Evolutionary conservation across 176 grass and related monocot genomes (phyloP).

Genomic region (Oropetium thomaeum): DNA sequence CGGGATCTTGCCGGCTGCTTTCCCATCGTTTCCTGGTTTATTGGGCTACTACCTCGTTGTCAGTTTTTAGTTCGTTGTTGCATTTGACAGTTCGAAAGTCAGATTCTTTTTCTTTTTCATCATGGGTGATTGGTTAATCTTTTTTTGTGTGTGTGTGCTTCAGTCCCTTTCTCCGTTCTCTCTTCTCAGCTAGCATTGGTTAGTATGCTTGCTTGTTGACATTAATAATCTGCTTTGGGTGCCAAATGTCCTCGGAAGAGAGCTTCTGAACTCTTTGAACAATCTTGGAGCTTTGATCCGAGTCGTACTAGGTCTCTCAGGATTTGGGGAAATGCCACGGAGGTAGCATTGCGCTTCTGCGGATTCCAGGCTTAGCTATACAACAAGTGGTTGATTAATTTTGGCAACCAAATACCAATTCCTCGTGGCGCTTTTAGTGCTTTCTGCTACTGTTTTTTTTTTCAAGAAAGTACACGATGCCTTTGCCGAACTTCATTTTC

Average conservation of each 20-base stretch:
- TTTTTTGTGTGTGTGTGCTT: background rate
- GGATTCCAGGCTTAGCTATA: conserved; percentile 13
- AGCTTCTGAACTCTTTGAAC: background rate
- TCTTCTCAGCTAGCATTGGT: background rate
- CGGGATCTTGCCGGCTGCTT: conserved; percentile 23
- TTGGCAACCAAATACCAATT: conserved; percentile 11
- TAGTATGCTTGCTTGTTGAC: background rate
- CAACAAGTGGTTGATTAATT: conserved; percentile 19
- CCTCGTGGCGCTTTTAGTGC: background rate
- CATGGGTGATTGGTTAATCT: background rate
- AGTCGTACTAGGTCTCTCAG: background rate
- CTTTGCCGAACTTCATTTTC: conserved; percentile 41
- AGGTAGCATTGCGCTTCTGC: conserved; percentile 3
- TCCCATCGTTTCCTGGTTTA: background rate
- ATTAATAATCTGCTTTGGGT: conserved; percentile 13
- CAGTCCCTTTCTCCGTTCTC: background rate
- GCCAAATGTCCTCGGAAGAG: conserved; percentile 4
- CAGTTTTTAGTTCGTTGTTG: conserved; percentile 5
- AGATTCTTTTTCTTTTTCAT: background rate
- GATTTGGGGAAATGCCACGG: background rate
- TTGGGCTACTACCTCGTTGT: background rate
- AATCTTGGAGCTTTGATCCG: conserved; percentile 6
- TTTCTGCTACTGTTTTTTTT: conserved; percentile 37
- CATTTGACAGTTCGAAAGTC: background rate
- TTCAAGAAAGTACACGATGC: conserved; percentile 47